Evolutionary conservation across 805 yeast species (phyloP).

Genomic region (Lipomyces anomalus): DNA sequence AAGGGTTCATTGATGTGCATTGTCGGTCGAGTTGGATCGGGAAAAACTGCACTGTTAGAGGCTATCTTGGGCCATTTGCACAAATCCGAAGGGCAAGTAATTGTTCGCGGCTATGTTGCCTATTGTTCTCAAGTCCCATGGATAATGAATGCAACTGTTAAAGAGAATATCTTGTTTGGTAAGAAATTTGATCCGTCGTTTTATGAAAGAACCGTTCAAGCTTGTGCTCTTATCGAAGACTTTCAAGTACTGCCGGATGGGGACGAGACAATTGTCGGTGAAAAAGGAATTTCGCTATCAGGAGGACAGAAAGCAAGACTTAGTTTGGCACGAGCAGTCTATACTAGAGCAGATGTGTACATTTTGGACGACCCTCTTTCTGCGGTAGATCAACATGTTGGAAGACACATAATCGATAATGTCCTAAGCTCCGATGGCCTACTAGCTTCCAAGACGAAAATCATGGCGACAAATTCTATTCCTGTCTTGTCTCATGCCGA

Average conservation of each 20-base stretch:
- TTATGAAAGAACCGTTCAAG: constrained; percentile 73
- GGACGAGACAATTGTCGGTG: constrained; percentile 90
- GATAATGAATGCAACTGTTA: constrained; percentile 92
- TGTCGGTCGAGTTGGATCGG: constrained; percentile 88
- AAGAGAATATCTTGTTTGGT: constrained; percentile 86
- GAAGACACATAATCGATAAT: constrained; percentile 71
- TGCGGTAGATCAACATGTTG: constrained; percentile 97
- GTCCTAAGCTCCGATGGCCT: constrained; percentile 80
- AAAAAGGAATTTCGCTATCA: constrained; percentile 88
- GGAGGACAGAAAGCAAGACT: constrained; percentile 98
- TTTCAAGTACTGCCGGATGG: constrained; percentile 76
- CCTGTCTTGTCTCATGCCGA: constrained; percentile 73
- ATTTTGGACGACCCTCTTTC: constrained; percentile 86
- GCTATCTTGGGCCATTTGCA: constrained; percentile 77
- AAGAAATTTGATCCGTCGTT: constrained; percentile 73
- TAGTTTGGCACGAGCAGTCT: constrained; percentile 91
- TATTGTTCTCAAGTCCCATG: constrained; percentile 92
- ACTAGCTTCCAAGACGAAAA: constrained; percentile 62
- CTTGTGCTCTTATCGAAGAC: constrained; percentile 82
- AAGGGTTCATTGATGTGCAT: constrained; percentile 77
- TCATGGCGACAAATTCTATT: constrained; percentile 82
- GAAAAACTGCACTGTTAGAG: constrained; percentile 77
- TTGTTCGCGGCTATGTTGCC: constrained; percentile 70
- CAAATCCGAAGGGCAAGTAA: constrained; percentile 65
- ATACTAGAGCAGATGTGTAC: constrained; percentile 86